Evolutionary conservation across 495 filamentous ascomycete genomes (phyloP), one percentile per base, ranked within the genome.

Genomic region (Lasiosphaeria miniovina): DNA sequence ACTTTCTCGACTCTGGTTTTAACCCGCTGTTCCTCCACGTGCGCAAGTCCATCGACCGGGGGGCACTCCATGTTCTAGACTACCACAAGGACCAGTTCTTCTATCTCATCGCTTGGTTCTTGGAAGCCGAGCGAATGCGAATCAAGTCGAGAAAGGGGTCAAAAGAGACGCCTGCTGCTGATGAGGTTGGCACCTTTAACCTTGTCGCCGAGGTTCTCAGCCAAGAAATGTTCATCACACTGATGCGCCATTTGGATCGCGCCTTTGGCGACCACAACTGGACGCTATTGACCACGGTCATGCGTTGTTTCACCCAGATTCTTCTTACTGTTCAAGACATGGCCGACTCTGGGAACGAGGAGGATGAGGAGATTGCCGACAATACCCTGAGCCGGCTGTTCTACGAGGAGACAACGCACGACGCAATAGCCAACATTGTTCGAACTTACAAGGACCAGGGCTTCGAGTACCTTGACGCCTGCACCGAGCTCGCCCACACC

Each of bases 311-410:
- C 68, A 90, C 87, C 3, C 87, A 90, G 67, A 88, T 88, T 52
- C 78, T 98, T n/a, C 79, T 96, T 45, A 96, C 93, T 0, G 88
- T 97, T 4, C 93, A 97, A 67, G 91, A 96, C 59, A 99, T 99
- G 95, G 78, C 86, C 4, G 83, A 88, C 43, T 93, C 90, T 0
- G 83, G 84, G 0, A 79, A 90, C 32, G 93, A 97, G 61, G 95
- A 98, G 9, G 91, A 99, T 65, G 90, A 95, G 71, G 95, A 98
- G 61, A 97, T 99, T 65, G 95, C 95, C 4, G 93, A 99, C 66
- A 99, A 98, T 62, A 96, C 96, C 43, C 87, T 96, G 54, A 94
- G 88, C 65, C 90, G 95, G 35, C 90, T 99, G 1, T 99, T 99
- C 71, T 98, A 99, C 75, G 95, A 99, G 72, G 92, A 98, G 66